These are phyloP conservation scores for Cocos nucifera DNA, from an alignment of 176 grass and related monocot species.

Conservation along the genomic window DNA sequence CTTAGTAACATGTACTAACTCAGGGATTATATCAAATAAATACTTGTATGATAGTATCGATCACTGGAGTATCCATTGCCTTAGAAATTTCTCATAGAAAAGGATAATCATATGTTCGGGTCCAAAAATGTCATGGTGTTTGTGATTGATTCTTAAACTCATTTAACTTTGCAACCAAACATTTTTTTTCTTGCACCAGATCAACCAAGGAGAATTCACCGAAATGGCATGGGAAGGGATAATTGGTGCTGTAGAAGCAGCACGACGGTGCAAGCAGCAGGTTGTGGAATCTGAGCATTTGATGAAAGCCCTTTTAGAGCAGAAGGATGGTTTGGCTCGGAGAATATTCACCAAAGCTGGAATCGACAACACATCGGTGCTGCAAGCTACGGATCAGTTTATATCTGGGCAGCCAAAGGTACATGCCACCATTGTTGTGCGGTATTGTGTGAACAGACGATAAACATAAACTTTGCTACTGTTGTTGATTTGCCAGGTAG, in stretches of 20 bases:
- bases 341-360: constrained; percentile 87
- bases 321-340: constrained; percentile 86
- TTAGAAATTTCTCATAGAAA: no score
- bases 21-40: no score
- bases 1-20: no score
- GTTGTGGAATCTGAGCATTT: constrained; percentile 83
- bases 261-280: constrained; percentile 65
- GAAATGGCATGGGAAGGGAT: constrained; percentile 90
- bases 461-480: neutral
- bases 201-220: constrained; percentile 48
- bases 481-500: constrained; percentile 42
- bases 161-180: neutral
- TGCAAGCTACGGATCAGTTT: constrained; percentile 73
- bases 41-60: no score
- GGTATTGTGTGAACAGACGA: neutral
- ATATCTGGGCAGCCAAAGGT: constrained; percentile 82
- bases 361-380: constrained; percentile 62
- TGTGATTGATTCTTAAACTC: no score
- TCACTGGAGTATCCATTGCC: no score
- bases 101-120: no score
- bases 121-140: no score
- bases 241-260: constrained; percentile 62
- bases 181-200: constrained; percentile 25
- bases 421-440: neutral
- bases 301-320: constrained; percentile 93